Evolutionary conservation across 495 filamentous ascomycete genomes (phyloP).

Genomic region (Penicillium angulare): DNA sequence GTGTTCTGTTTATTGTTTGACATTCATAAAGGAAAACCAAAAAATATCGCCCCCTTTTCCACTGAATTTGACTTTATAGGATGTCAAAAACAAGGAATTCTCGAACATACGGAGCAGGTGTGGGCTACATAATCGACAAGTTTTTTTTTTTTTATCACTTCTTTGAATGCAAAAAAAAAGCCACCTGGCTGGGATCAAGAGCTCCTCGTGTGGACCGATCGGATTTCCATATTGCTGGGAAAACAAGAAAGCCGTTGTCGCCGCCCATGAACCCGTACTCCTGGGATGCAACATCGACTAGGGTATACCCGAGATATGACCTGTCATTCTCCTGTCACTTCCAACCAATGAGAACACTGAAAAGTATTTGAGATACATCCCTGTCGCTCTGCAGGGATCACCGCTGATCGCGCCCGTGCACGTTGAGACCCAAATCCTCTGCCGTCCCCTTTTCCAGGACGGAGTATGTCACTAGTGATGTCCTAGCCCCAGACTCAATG

Average conservation of each 20-base stretch:
- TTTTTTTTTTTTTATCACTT: too few species aligned
- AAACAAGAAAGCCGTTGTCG: slow-evolving; percentile 24
- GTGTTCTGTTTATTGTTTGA: too few species aligned
- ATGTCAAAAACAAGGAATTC: background rate
- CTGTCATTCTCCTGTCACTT: slow-evolving; percentile 14
- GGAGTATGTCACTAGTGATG: too few species aligned
- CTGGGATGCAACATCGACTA: slow-evolving; percentile 30
- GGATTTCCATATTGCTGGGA: slow-evolving; percentile 23
- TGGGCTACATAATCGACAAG: too few species aligned
- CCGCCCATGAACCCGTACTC: slow-evolving; percentile 22
- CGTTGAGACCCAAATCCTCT: slow-evolving; percentile 10
- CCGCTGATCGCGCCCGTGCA: slow-evolving; percentile 29
- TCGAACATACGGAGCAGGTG: too few species aligned
- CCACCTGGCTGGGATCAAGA: slow-evolving; percentile 22
- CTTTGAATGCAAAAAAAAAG: too few species aligned
- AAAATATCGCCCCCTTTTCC: background rate
- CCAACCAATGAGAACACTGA: slow-evolving; percentile 34
- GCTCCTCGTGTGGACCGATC: slow-evolving; percentile 28
- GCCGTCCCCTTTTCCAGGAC: slow-evolving; percentile 2
- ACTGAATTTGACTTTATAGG: background rate
- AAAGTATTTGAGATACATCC: slow-evolving; percentile 45
- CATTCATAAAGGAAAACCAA: too few species aligned
- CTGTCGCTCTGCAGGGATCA: slow-evolving; percentile 32
- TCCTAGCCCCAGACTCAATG: too few species aligned
- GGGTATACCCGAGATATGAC: slow-evolving; percentile 21